Evolutionary conservation across 140 eudicot genomes (phyloP).

Genomic region (Oenanthe javanica): DNA sequence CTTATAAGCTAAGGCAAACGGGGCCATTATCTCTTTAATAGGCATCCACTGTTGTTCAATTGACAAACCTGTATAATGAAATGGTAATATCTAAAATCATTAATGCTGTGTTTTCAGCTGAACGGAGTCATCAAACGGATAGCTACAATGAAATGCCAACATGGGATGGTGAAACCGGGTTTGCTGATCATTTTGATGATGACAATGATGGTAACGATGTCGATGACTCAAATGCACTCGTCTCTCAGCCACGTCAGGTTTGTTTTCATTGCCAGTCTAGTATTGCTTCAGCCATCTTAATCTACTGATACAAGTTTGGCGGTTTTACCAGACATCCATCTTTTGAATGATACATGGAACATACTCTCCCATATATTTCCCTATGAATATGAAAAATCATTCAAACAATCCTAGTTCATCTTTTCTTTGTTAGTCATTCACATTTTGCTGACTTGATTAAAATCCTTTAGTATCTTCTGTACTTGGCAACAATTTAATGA

Average conservation of each 20-base stretch:
- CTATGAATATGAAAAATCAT: background rate
- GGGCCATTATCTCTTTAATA: background rate
- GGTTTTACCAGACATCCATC: background rate
- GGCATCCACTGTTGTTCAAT: background rate
- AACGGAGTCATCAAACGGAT: conserved; percentile 37
- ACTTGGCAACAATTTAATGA: background rate
- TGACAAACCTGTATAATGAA: background rate
- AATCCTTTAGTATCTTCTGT: background rate
- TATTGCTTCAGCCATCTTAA: background rate
- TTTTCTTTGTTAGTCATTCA: background rate
- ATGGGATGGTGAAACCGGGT: conserved; percentile 60
- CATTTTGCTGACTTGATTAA: background rate
- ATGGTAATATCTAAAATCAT: background rate
- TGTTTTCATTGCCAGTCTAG: background rate
- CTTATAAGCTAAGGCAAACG: too few species aligned
- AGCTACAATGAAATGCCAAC: conserved; percentile 30
- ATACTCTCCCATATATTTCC: background rate
- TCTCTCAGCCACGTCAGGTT: conserved; percentile 98
- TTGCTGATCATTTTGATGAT: conserved; percentile 43
- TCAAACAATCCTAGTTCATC: background rate
- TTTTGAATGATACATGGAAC: background rate
- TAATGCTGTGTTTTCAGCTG: conserved; percentile 33
- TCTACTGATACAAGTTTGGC: background rate
- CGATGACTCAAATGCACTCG: conserved; percentile 65
- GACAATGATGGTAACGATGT: conserved; percentile 51